Percentiles rank a stretch among this genome's conserved stretches.
Conservation (phyloP, 2,329 filamentous ascomycete genomes). For the Onygenales sp. region DNA sequence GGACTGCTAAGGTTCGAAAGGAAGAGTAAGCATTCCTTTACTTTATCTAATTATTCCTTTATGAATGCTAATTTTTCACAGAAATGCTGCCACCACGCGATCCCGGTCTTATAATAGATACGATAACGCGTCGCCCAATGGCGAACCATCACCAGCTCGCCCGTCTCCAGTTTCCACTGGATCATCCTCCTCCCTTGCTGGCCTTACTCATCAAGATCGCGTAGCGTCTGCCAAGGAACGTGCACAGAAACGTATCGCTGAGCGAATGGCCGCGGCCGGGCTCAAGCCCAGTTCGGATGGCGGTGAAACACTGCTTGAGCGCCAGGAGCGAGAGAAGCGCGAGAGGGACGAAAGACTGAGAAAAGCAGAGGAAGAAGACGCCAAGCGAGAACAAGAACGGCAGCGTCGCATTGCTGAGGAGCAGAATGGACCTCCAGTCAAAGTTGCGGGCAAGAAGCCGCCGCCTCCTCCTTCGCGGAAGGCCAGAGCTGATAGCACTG, state of each 20-base stretch:
- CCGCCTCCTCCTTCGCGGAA: conserved; percentile 66
- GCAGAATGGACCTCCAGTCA: conserved; percentile 48
- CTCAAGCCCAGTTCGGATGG: conserved; percentile 74
- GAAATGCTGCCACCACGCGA: conserved; percentile 24
- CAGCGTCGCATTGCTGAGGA: conserved; percentile 76
- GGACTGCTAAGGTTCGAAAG: conserved; percentile 59
- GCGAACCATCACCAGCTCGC: conserved; percentile 18
- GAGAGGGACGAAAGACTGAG: conserved; percentile 80
- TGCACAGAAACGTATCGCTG: conserved; percentile 93
- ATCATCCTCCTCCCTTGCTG: conserved; percentile 65
- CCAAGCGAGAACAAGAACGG: conserved; percentile 75
- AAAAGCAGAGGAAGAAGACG: conserved; percentile 90
- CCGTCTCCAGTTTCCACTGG: conserved; percentile 39
- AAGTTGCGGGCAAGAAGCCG: conserved; percentile 51
- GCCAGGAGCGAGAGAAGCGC: conserved; percentile 75
- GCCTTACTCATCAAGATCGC: conserved; percentile 85
- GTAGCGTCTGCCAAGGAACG: conserved; percentile 96
- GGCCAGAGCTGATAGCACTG: conserved; percentile 45
- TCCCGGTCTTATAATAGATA: conserved; percentile 45
- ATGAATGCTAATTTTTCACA: not conserved
- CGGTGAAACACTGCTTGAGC: conserved; percentile 72
- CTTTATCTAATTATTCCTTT: conserved; percentile 4
- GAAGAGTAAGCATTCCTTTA: conserved; percentile 41
- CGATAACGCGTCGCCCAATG: conserved; percentile 44
- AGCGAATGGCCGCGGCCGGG: conserved; percentile 84